Evolutionary conservation across 139 green algal species (phyloP).

Genomic region (Pycnococcus provasolii): DNA sequence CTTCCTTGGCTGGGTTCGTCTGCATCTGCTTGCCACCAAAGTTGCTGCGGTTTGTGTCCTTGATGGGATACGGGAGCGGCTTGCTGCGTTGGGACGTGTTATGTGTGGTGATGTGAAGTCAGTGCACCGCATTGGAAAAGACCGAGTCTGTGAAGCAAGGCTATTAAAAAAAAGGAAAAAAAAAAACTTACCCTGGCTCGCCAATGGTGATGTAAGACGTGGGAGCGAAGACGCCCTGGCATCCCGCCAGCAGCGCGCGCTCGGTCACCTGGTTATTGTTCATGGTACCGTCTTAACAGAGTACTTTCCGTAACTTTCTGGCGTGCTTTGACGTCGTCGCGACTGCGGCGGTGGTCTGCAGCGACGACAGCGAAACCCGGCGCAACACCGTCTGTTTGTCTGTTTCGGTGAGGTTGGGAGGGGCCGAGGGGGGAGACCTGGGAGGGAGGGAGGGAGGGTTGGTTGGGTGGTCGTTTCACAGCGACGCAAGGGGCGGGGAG

Average conservation of each 20-base stretch:
- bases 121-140: neutral
- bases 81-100: neutral
- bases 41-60: neutral
- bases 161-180: constrained; percentile 2
- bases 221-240: neutral
- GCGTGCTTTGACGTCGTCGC: too few relatives aligned
- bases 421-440: too few relatives aligned
- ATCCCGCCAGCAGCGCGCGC: neutral
- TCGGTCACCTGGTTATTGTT: constrained; percentile 14
- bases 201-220: constrained; percentile 21
- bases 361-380: too few relatives aligned
- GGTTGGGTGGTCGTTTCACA: too few relatives aligned
- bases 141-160: too few relatives aligned
- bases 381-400: too few relatives aligned
- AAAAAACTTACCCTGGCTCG: constrained; percentile 10
- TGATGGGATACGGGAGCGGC: neutral
- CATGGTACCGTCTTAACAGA: neutral
- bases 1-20: neutral
- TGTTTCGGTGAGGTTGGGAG: too few relatives aligned
- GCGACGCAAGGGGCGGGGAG: too few relatives aligned
- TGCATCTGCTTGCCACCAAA: constrained; percentile 18
- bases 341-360: too few relatives aligned
- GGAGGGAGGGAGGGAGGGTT: too few relatives aligned
- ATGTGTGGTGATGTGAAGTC: neutral
- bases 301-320: too few relatives aligned